Evolutionary conservation across 345 rosid species (phyloP), one percentile per base, ranked within the genome.

Genomic region (Jatropha curcas): DNA sequence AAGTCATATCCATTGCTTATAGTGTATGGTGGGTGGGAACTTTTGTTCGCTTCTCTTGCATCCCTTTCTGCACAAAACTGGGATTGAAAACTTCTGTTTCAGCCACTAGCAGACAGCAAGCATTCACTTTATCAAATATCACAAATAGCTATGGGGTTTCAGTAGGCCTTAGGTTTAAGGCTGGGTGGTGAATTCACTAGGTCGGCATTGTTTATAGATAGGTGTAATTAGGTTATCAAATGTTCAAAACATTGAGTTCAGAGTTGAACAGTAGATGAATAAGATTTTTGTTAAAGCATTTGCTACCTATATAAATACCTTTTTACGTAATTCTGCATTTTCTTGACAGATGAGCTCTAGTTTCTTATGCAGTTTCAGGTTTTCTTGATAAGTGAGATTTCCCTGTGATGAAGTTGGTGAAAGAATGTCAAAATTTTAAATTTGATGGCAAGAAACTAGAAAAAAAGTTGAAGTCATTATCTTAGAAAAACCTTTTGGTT

Each of bases 321-420:
- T 86, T 71, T 74, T 83, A 41, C 73, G 81, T 62, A 88, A 71
- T 67, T 82, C 89, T 75, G 70, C 73, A 37, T 89, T 88, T 82
- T 91, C 92, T 68, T 80, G 85, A 65, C 66, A 57, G 34, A 81
- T 61, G 71, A 84, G 75, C 75, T 76, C 80, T 37, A 88, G 68
- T 79, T 86, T 87, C 73, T 80, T 82, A 60, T 79, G 80, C 65
- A 91, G 76, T 60, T 82, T 84, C 22, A 82, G 35, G 35, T 88
- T 89, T 83, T 89, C 94, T 77, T 88, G 82, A 82, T 85, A 89
- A 71, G 70, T 69, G 66, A 79, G 80, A 69, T 76, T 75, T 67
- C 87, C 90, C 95, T 92, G 87, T 71, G 82, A 73, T 56, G 12
- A 31, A 59, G n/a, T 57, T 50, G 65, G 73, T 55, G 30, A 58